Percentiles rank a stretch among this genome's conserved stretches.
These are phyloP conservation scores for Dunaliella primolecta DNA, from an alignment of 139 green algal species.

Conservation along the genomic window DNA sequence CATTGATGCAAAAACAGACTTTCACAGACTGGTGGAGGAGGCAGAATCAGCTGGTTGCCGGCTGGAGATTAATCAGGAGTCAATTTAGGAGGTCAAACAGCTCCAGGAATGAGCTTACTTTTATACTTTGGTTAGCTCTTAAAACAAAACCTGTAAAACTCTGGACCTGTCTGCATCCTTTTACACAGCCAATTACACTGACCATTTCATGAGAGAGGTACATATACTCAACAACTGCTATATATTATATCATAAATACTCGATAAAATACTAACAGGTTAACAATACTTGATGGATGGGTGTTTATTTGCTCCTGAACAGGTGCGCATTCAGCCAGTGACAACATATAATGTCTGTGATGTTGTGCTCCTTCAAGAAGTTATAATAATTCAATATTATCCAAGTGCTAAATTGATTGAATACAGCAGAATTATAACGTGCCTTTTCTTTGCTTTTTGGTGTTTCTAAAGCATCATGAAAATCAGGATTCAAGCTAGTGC, in stretches of 20 bases:
- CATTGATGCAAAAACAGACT: background rate
- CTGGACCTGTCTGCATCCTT: too few relatives aligned
- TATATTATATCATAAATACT: background rate
- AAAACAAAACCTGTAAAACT: too few relatives aligned
- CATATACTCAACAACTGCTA: background rate
- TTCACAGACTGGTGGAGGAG: background rate
- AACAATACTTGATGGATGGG: too few relatives aligned
- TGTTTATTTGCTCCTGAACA: too few relatives aligned
- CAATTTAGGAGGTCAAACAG: too few relatives aligned
- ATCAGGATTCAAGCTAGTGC: too few relatives aligned
- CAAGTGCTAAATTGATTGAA: background rate
- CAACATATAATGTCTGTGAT: background rate
- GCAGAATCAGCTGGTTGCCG: background rate
- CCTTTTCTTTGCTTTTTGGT: too few relatives aligned
- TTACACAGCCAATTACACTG: background rate
- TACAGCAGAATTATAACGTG: too few relatives aligned
- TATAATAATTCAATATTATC: background rate
- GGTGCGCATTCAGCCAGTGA: background rate
- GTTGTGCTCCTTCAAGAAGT: background rate
- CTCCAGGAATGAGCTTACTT: background rate
- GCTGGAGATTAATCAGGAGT: too few relatives aligned
- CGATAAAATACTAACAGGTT: background rate
- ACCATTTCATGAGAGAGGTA: background rate
- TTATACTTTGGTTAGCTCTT: background rate
- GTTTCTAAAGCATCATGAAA: too few relatives aligned